phyloP scores from a whole-genome alignment of 495 filamentous ascomycete species.

The Cercophora newfieldiana region DNA sequence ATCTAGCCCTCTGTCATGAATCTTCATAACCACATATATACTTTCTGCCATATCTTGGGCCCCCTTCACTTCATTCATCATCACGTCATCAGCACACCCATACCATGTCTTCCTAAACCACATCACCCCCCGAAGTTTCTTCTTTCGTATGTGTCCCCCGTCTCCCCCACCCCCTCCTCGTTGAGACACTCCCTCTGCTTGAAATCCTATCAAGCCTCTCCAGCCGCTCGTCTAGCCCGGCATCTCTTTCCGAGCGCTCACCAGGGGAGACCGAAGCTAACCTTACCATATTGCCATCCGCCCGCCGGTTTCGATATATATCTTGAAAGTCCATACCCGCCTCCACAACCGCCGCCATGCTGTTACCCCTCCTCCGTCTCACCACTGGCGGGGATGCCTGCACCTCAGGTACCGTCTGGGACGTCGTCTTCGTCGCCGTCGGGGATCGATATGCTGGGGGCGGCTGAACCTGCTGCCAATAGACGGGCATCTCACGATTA shows the following conservation, averaged over 20 bases:
- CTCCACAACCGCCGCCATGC: slow-evolving; percentile 30
- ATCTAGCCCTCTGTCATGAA: too few relatives aligned
- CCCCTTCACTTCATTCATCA: not conserved
- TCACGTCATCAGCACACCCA: not conserved
- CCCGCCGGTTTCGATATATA: slow-evolving; percentile 30
- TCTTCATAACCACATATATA: too few relatives aligned
- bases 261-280: slow-evolving; percentile 28
- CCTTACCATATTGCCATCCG: slow-evolving; percentile 19
- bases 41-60: too few relatives aligned
- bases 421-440: not conserved
- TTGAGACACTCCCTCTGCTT: slow-evolving; percentile 24
- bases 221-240: slow-evolving; percentile 11
- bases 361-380: slow-evolving; percentile 20
- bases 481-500: slow-evolving; percentile 50
- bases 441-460: slow-evolving; percentile 28
- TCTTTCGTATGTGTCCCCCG: slow-evolving; percentile 17
- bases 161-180: slow-evolving; percentile 15
- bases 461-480: slow-evolving; percentile 41
- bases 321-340: slow-evolving; percentile 38
- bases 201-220: slow-evolving; percentile 22
- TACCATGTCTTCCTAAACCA: slow-evolving; percentile 15
- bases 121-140: slow-evolving; percentile 15
- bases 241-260: slow-evolving; percentile 19
- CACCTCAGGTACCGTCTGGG: not conserved
- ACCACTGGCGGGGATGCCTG: not conserved